phyloP scores from a whole-genome alignment of 257 asterid genomes.

The Solanum appendiculatum region DNA sequence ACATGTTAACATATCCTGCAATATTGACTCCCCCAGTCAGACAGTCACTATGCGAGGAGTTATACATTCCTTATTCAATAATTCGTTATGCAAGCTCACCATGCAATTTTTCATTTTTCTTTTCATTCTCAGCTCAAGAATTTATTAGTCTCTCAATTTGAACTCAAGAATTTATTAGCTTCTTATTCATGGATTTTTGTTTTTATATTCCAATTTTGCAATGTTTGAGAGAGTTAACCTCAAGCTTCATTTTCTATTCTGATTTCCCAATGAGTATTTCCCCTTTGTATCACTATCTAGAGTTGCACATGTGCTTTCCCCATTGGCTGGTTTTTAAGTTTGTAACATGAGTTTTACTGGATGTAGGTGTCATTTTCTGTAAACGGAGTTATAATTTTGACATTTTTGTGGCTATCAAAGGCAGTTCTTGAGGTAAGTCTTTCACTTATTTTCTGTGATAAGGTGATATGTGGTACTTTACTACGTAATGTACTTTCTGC shows the following conservation, averaged over 20 bases:
- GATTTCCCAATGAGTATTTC: background rate
- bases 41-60: background rate
- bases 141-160: background rate
- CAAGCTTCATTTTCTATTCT: background rate
- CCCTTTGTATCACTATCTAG: background rate
- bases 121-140: background rate
- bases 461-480: background rate
- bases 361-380: slow-evolving; percentile 88
- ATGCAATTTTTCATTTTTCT: background rate
- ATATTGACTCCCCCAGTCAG: background rate
- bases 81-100: background rate
- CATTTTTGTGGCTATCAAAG: slow-evolving; percentile 85
- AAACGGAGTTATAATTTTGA: slow-evolving; percentile 65
- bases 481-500: background rate
- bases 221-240: background rate
- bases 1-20: background rate
- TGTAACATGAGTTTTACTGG: background rate
- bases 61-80: background rate
- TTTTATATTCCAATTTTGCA: background rate
- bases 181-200: background rate
- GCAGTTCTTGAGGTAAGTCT: slow-evolving; percentile 73
- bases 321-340: background rate
- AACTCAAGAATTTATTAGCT: background rate
- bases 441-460: background rate
- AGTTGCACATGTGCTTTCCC: background rate